These are phyloP conservation scores for Trifolium pratense DNA, from an alignment of 306 rosid species.

Conservation along the genomic window DNA sequence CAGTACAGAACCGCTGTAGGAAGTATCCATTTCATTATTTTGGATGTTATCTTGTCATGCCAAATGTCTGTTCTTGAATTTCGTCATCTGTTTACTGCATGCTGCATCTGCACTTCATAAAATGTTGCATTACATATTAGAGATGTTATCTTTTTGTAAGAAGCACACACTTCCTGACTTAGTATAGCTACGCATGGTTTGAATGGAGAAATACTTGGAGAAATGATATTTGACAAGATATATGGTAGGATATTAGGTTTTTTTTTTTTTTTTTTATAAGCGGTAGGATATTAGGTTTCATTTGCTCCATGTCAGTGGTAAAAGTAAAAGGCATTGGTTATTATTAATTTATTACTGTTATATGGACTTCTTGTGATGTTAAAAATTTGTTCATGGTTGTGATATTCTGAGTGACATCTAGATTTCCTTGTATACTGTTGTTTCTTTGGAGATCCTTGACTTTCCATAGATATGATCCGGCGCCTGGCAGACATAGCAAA, in stretches of 20 bases:
- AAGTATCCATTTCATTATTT: conserved; percentile 69
- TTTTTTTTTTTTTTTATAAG: too few relatives aligned
- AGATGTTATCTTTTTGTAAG: background rate
- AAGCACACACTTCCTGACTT: background rate
- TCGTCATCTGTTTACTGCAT: conserved; percentile 20
- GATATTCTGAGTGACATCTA: conserved; percentile 32
- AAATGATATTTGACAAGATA: background rate
- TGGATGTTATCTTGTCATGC: conserved; percentile 16
- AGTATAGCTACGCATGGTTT: background rate
- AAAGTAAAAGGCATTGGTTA: background rate
- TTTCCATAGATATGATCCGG: conserved; percentile 80
- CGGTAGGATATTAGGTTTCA: background rate
- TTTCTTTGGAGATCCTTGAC: background rate
- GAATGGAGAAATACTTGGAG: background rate
- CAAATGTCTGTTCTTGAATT: conserved; percentile 28
- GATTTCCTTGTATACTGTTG: conserved; percentile 7
- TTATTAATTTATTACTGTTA: background rate
- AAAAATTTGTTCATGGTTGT: conserved; percentile 32
- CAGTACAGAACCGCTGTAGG: conserved; percentile 98
- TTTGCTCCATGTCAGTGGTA: background rate
- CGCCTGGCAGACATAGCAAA: conserved; percentile 82
- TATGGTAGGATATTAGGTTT: background rate
- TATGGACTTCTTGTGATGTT: conserved; percentile 9
- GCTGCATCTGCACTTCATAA: conserved; percentile 27
- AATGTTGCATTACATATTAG: conserved; percentile 19